Percentiles rank a stretch among this genome's conserved stretches.
These are phyloP conservation scores for Populus davidiana DNA, from an alignment of 345 rosid species.

Conservation along the genomic window DNA sequence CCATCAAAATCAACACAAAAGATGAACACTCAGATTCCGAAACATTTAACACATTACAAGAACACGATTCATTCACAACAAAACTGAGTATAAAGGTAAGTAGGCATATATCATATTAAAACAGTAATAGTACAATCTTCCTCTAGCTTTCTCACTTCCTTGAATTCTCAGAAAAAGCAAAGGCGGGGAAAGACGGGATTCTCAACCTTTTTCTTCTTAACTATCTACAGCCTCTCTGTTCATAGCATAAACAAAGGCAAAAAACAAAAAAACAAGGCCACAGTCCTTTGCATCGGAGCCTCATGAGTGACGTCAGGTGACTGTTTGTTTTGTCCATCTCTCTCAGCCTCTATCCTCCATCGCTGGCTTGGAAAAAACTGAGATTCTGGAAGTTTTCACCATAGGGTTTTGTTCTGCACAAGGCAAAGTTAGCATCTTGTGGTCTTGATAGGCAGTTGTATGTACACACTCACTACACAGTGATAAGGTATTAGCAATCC, in stretches of 20 bases:
- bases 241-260: background rate
- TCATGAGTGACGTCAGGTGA: conserved; percentile 12
- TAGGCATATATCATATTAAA: background rate
- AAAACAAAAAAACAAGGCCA: background rate
- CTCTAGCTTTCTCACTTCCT: conserved; percentile 16
- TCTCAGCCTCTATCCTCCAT: background rate
- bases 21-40: background rate
- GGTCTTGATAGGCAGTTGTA: background rate
- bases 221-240: conserved; percentile 4
- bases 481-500: conserved; percentile 8
- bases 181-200: background rate
- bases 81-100: background rate
- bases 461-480: background rate
- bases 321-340: background rate
- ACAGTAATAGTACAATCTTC: background rate
- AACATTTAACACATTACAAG: background rate
- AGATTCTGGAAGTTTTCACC: conserved; percentile 14
- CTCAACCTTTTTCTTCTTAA: background rate
- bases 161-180: background rate
- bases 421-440: background rate
- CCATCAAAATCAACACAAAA: background rate
- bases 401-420: background rate
- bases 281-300: conserved; percentile 10
- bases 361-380: conserved; percentile 3
- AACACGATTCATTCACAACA: background rate